Conservation (phyloP, 1,139 yeast genomes). For the Kurtzmaniella quercitrusa region DNA sequence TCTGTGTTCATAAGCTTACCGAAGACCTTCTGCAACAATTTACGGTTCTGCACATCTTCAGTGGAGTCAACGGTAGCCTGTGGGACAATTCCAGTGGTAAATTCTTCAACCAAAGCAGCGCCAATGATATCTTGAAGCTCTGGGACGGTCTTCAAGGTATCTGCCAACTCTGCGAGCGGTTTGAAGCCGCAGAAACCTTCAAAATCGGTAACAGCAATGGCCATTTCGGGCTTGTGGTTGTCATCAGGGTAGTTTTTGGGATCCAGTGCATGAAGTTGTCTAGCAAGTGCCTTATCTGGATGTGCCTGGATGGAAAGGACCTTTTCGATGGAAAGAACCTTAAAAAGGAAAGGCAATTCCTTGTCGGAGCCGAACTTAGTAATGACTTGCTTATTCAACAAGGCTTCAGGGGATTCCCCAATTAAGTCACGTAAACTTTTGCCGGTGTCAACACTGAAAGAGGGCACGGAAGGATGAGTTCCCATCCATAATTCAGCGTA, state of each 20-base stretch:
- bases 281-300: conserved; percentile 86
- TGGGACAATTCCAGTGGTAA: conserved; percentile 45
- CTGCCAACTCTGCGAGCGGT: conserved; percentile 74
- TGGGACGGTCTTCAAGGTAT: conserved; percentile 64
- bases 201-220: conserved; percentile 89
- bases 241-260: conserved; percentile 96
- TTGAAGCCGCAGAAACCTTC: conserved; percentile 99
- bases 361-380: conserved; percentile 62
- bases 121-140: conserved; percentile 75
- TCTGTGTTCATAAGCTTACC: conserved; percentile 77
- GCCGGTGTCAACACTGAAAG: conserved; percentile 53
- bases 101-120: conserved; percentile 48
- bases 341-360: conserved; percentile 88
- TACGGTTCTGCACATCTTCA: conserved; percentile 53
- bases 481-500: conserved; percentile 99
- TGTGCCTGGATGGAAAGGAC: conserved; percentile 97
- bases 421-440: conserved; percentile 64
- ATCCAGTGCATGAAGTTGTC: conserved; percentile 69
- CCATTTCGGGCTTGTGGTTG: conserved; percentile 99
- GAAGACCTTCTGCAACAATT: conserved; percentile 69
- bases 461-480: conserved; percentile 90
- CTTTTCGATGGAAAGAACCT: conserved; percentile 86
- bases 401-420: conserved; percentile 51
- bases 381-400: conserved; percentile 56
- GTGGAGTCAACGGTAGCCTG: conserved; percentile 38